These are phyloP conservation scores for Ceratobasidium sp. DNA, from an alignment of 1,284 basidiomycete species.

Conservation along the genomic window DNA sequence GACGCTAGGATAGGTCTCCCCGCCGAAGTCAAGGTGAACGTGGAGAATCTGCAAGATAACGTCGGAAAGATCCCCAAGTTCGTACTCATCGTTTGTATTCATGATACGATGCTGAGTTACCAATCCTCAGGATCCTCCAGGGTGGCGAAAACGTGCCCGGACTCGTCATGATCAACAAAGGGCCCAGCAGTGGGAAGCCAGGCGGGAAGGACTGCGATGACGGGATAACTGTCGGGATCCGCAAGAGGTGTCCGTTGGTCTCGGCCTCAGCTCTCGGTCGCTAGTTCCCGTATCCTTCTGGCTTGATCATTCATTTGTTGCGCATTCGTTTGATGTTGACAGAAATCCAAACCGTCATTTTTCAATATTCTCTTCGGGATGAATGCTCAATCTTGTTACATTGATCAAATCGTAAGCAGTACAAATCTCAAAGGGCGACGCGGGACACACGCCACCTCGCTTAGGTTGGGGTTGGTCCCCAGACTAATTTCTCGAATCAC, in stretches of 20 bases:
- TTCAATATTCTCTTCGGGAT: conserved; percentile 5
- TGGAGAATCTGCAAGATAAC: not conserved
- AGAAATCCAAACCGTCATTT: conserved; percentile 29
- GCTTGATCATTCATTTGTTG: not conserved
- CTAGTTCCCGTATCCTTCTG: not conserved
- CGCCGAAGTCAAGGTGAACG: not conserved
- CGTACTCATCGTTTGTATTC: not conserved
- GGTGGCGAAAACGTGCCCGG: too few species aligned
- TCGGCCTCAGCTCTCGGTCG: not conserved
- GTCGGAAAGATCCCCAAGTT: not conserved
- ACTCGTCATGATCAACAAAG: too few species aligned
- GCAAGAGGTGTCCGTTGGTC: not conserved
- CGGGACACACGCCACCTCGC: not conserved
- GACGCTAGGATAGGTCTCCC: not conserved
- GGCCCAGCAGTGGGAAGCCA: too few species aligned
- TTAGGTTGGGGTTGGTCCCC: conserved; percentile 45
- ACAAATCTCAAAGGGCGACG: not conserved
- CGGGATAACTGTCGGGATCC: too few species aligned
- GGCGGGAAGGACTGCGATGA: too few species aligned
- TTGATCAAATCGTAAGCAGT: conserved; percentile 15
- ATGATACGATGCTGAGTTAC: not conserved
- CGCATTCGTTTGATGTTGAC: conserved; percentile 23
- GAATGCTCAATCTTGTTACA: not conserved
- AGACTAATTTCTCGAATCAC: conserved; percentile 49
- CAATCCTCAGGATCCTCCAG: too few species aligned